Conservation (phyloP, 352 stramenopile genomes). For the Phytophthora palmivora region DNA sequence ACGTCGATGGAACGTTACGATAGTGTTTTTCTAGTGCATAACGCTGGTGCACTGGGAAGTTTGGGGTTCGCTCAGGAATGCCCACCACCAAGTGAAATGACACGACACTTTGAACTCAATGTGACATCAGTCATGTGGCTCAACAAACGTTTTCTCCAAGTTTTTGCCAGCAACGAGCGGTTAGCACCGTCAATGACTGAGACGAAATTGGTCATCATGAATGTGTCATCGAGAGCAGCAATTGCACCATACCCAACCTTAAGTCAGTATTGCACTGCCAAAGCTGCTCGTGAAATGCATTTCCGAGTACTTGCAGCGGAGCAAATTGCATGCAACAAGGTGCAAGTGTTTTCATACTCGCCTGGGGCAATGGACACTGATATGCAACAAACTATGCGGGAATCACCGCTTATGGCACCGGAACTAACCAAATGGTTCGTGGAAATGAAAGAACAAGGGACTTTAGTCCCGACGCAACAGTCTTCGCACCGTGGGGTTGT, state of each 20-base stretch:
- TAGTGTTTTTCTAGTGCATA: conserved; percentile 72
- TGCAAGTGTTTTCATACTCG: conserved; percentile 82
- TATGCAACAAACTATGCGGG: conserved; percentile 72
- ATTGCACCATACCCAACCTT: conserved; percentile 77
- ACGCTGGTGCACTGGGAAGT: conserved; percentile 76
- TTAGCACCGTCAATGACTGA: neutral
- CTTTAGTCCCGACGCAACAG: conserved; percentile 50
- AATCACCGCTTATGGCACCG: conserved; percentile 43
- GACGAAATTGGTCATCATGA: conserved; percentile 63
- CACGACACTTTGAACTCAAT: conserved; percentile 78
- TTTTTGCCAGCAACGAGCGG: conserved; percentile 53
- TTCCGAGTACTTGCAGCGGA: conserved; percentile 66
- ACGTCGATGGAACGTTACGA: conserved; percentile 36
- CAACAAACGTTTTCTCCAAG: conserved; percentile 72
- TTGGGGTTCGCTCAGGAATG: conserved; percentile 64
- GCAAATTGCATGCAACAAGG: conserved; percentile 35
- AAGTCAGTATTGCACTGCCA: conserved; percentile 78
- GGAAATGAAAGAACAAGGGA: conserved; percentile 59
- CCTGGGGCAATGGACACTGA: conserved; percentile 86
- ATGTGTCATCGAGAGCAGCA: conserved; percentile 82
- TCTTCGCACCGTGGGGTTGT: conserved; percentile 69
- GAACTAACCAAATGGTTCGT: conserved; percentile 49
- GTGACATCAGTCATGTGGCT: conserved; percentile 82
- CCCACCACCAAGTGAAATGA: conserved; percentile 42
- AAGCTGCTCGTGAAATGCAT: conserved; percentile 89